These are phyloP conservation scores for Candida pseudofarinosa DNA, from an alignment of 805 yeast genomes.

Conservation along the genomic window DNA sequence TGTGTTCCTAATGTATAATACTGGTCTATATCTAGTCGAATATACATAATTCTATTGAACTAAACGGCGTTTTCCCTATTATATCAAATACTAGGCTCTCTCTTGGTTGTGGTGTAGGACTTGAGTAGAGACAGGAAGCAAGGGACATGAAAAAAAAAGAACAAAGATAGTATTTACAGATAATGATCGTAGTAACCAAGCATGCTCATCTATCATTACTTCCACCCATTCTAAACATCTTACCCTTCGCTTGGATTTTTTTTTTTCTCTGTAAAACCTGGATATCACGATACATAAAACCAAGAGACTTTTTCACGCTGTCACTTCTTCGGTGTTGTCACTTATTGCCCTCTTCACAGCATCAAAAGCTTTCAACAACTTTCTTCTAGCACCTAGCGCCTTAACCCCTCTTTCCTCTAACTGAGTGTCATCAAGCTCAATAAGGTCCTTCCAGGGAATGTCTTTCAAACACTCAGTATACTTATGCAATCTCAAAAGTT, in stretches of 20 bases:
- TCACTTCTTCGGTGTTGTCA: neutral
- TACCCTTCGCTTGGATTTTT: no score
- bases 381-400: conserved; percentile 94
- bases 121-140: neutral
- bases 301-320: neutral
- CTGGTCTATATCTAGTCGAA: neutral
- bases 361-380: conserved; percentile 86
- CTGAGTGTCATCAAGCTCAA: conserved; percentile 63
- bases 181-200: no score
- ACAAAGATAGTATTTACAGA: no score
- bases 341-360: conserved; percentile 47
- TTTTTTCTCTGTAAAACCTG: no score
- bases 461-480: conserved; percentile 81
- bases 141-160: neutral
- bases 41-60: conserved; percentile 1
- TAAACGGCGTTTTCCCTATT: neutral
- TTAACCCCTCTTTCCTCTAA: conserved; percentile 79
- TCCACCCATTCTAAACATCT: no score
- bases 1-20: neutral
- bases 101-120: neutral
- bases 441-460: conserved; percentile 73
- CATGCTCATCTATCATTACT: no score
- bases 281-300: no score
- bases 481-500: conserved; percentile 85
- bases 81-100: conserved; percentile 3